Conservation (phyloP, 306 rosid species). For the Medicago lupulina region DNA sequence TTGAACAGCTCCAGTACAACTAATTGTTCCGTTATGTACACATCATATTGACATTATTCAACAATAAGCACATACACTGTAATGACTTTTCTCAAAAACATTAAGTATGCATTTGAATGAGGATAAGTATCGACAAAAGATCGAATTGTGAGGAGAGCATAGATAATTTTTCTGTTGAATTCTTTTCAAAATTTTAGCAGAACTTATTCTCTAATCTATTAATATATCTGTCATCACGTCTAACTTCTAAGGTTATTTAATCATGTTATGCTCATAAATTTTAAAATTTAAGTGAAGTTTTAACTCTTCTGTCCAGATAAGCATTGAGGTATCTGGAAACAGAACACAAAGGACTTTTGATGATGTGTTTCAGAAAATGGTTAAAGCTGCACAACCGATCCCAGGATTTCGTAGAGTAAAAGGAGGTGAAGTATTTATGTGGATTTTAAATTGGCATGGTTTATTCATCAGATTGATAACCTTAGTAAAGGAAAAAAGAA, state of each 20-base stretch:
- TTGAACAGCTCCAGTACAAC: neutral
- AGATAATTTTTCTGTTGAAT: constrained; percentile 4
- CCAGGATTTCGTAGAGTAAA: constrained; percentile 92
- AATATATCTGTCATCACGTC: neutral
- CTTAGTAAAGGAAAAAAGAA: neutral
- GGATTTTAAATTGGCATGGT: constrained; percentile 12
- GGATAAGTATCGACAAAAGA: constrained; percentile 22
- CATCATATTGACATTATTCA: neutral
- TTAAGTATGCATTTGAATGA: constrained; percentile 14
- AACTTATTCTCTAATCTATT: neutral
- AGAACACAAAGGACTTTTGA: constrained; percentile 70
- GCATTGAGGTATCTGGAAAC: constrained; percentile 69
- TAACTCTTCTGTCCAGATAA: constrained; percentile 54
- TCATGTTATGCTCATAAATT: neutral
- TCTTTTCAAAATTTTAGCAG: neutral
- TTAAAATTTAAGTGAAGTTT: neutral
- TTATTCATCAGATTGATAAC: neutral
- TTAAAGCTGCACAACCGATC: constrained; percentile 89
- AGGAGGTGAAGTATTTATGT: constrained; percentile 69
- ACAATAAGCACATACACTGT: constrained; percentile 6
- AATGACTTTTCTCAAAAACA: constrained; percentile 27
- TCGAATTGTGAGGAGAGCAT: constrained; percentile 12
- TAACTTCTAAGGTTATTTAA: neutral
- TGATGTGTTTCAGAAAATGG: constrained; percentile 73
- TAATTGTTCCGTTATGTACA: constrained; percentile 1